Base-by-base conservation (phyloP, 208 protist genomes). In the Trypanosoma theileri region DNA sequence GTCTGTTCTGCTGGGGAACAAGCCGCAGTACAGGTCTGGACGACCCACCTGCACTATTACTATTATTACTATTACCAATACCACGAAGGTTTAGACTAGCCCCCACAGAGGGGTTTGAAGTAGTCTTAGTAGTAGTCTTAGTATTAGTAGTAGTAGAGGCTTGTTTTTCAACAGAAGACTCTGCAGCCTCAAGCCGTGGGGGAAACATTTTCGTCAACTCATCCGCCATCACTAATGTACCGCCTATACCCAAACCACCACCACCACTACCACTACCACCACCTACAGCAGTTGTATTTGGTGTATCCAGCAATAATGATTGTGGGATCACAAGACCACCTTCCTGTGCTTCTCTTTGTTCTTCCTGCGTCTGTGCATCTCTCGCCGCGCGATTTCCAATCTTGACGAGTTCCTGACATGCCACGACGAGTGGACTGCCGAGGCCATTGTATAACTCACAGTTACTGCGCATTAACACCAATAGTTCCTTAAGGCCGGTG, bases 371-470 rank as follows among this genome's bases (percentile, higher is more conserved):
- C 59, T 81, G 70, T 17, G 79, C 82, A 66, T 93, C 84, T 21
- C 87, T 78, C 46, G 85, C 57, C 19, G 73, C 62, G 35, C 73
- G 70, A 28, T 77, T 51, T 7, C 82, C 79, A 44, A 61, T 19
- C n/a, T 62, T 72, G 17, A 87, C 71, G 41, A 93, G 46, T 59
- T 72, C 41, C 4, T 69, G 56, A 19, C 81, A 83, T 52, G 71
- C 65, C 17, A 40, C 45, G 24, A 71, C 73, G 50, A 90, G 58
- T 16, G 66, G 59, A 53, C 72, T 80, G 14, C 77, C 79, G 7
- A 60, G 66, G 0, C 84, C 84, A 75, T 93, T 93, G 77, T 81
- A 90, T 9, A 19, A 17, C 35, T 76, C 73, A 55, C 75, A 88
- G 76, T 93, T 93, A 3, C 56, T 22, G 42, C 78, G 79, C 59